Evolutionary conservation across 441 rosid species (phyloP).

Genomic region (Raphanus hybrid): DNA sequence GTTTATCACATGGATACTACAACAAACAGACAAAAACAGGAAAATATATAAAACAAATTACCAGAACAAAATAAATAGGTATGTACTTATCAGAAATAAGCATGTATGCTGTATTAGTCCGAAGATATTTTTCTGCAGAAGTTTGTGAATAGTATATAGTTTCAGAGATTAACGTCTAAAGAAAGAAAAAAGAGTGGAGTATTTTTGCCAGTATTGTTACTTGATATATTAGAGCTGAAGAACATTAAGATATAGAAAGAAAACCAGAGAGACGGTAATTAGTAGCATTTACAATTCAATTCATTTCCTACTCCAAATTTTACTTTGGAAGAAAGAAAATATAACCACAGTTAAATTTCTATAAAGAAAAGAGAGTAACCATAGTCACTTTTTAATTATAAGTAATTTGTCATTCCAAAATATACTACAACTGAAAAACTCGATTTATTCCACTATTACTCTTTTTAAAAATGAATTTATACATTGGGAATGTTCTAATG

Average conservation of each 20-base stretch:
- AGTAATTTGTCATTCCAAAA: too few relatives aligned
- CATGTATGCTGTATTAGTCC: constrained; percentile 4
- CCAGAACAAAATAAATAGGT: neutral
- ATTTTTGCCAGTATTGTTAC: neutral
- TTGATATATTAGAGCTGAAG: neutral
- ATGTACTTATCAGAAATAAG: neutral
- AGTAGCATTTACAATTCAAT: too few relatives aligned
- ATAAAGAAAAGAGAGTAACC: too few relatives aligned
- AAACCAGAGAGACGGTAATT: neutral
- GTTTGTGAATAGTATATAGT: neutral
- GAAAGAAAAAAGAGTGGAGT: neutral
- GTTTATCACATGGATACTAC: neutral
- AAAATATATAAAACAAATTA: neutral
- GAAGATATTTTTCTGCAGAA: neutral
- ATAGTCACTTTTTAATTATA: too few relatives aligned
- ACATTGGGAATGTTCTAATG: too few relatives aligned
- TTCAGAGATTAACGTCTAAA: neutral
- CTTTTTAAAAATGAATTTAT: too few relatives aligned
- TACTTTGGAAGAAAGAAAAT: too few relatives aligned
- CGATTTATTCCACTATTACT: too few relatives aligned
- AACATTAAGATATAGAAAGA: neutral
- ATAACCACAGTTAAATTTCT: too few relatives aligned
- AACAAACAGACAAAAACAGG: neutral
- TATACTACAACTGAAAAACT: too few relatives aligned
- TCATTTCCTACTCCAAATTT: too few relatives aligned